Percentiles rank a stretch among this genome's conserved stretches.
Conservation (phyloP, 768 basidiomycete species). For the Panaeolus cyanescens region DNA sequence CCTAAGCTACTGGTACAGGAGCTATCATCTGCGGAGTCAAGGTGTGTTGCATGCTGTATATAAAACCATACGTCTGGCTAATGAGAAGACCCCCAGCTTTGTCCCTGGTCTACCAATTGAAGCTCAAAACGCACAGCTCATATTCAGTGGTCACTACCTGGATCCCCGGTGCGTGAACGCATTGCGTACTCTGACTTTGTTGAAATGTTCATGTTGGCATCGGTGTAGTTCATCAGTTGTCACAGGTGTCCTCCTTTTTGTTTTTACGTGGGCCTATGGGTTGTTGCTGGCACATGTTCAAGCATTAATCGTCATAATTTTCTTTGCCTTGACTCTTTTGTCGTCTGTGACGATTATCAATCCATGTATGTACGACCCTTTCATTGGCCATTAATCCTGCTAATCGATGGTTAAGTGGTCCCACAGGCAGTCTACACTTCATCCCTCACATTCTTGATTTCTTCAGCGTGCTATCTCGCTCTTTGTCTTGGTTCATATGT, state of each 20-base stretch:
- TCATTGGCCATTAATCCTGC: neutral
- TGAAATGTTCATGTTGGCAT: neutral
- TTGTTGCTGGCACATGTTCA: neutral
- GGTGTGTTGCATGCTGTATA: neutral
- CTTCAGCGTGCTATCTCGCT: neutral
- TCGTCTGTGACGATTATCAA: neutral
- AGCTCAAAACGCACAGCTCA: neutral
- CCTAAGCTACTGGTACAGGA: neutral
- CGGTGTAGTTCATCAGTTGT: neutral
- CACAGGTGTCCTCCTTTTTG: neutral
- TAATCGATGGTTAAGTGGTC: neutral
- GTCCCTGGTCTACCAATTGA: neutral
- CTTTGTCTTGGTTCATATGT: neutral
- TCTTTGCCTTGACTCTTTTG: neutral
- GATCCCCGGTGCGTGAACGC: neutral
- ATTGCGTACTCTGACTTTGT: neutral
- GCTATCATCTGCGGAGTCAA: neutral
- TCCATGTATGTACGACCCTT: neutral
- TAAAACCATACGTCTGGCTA: too few relatives aligned
- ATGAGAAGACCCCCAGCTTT: neutral
- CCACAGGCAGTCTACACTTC: neutral
- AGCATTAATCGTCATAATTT: neutral
- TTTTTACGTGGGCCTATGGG: neutral
- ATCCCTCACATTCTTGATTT: neutral
- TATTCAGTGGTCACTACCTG: neutral